Conservation (phyloP, 1,284 basidiomycete species). For the Moesziomyces sp. region DNA sequence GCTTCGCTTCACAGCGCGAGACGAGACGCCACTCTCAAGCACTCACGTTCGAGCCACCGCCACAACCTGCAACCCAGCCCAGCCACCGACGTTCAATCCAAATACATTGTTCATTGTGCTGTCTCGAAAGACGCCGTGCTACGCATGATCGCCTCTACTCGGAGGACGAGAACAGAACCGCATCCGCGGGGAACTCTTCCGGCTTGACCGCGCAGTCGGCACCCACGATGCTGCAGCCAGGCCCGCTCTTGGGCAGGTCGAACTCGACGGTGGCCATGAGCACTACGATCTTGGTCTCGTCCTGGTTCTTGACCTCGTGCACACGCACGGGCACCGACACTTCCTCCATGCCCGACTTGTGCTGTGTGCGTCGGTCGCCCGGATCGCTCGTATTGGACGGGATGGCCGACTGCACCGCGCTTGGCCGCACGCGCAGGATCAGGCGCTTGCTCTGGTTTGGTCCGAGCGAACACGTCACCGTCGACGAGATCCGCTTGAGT, state of each 20-base stretch:
- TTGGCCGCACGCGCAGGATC: conserved; percentile 58
- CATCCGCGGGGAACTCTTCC: conserved; percentile 26
- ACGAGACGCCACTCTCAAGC: too few species aligned
- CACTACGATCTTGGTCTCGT: conserved; percentile 60
- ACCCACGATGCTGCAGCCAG: background rate
- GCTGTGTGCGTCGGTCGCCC: conserved; percentile 32
- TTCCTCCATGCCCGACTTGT: conserved; percentile 43
- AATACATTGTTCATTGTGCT: background rate
- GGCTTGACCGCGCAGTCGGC: background rate
- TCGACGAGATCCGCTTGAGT: conserved; percentile 51
- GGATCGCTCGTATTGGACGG: conserved; percentile 31
- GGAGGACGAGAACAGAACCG: conserved; percentile 31
- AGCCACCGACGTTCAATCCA: background rate
- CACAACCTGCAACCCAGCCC: too few species aligned
- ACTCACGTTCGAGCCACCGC: too few species aligned
- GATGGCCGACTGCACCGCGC: conserved; percentile 33
- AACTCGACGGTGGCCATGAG: conserved; percentile 48
- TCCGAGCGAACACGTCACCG: conserved; percentile 57
- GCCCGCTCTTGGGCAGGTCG: conserved; percentile 14
- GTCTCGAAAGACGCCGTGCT: background rate
- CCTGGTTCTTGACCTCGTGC: conserved; percentile 66
- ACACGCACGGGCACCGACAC: conserved; percentile 54
- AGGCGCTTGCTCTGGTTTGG: conserved; percentile 59
- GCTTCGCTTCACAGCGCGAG: too few species aligned
- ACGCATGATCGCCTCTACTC: conserved; percentile 4